Base-by-base conservation (phyloP, 2,329 filamentous ascomycete species). In the Amesomyces nigricolor region DNA sequence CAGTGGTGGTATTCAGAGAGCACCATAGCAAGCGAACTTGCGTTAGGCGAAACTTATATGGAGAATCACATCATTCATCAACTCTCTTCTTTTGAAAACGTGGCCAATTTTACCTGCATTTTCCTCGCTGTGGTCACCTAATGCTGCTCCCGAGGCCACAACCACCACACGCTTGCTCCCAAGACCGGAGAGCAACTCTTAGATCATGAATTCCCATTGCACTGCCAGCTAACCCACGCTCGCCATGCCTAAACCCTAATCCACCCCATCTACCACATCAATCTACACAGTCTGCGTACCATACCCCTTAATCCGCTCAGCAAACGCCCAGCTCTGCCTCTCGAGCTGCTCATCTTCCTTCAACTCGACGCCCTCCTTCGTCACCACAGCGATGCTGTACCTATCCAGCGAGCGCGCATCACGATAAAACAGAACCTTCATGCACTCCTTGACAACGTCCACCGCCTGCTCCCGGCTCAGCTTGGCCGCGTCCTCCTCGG, bases 351-450 rank as follows among this genome's bases (percentile, higher is more conserved):
- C 88, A 66, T 88, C 76, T 73, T 95, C 84, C 71, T 86, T 86
- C 63, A 96, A 71, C 53, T 95, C 87, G 57, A 97, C 85, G n/a
- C 88, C 90, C 47, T 90, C 89, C 74, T 90, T 88, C 54, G 89
- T 94, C 54, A 99, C 80, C 53, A 97, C 80, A 17, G 92, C 92
- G 70, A 97, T 86, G 62, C 89, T 94, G 77, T 96, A 99, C 64
- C 82, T 80, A 74, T 96, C 91, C 74, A 94, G 75, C 75, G 89
- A 95, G 72, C 94, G 85, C 44, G 94, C 94, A 74, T 99, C 94
- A 66, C 94, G 83, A 79, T 99, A 99, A 78, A 89, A 99, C 58
- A 99, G 80, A 51, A 97, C 92, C 82, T 97, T 97, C 89, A 99
- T 91, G 74, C 91, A 96, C 75, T 96, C 88, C 77, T 88, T 88